These are phyloP conservation scores for Stachybotrys elegans DNA, from an alignment of 2,329 filamentous ascomycete species.

Conservation along the genomic window DNA sequence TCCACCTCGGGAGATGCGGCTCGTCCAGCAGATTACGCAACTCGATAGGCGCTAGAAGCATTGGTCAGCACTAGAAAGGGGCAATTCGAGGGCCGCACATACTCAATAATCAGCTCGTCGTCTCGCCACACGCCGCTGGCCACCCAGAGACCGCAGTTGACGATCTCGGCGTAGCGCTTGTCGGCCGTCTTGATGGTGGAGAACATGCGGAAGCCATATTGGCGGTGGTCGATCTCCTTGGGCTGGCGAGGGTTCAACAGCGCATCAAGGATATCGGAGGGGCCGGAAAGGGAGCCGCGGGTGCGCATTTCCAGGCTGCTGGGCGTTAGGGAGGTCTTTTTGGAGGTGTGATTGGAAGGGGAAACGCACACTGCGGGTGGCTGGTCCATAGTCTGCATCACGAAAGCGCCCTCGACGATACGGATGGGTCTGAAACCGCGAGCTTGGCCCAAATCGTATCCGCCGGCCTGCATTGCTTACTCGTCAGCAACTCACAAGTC, in stretches of 20 bases:
- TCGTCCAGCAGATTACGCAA: slow-evolving; percentile 8
- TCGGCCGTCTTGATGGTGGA: slow-evolving; percentile 46
- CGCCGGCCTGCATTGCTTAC: slow-evolving; percentile 27
- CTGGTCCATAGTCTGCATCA: slow-evolving; percentile 42
- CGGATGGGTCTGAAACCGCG: slow-evolving; percentile 35
- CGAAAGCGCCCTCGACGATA: slow-evolving; percentile 43
- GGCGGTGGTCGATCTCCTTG: slow-evolving; percentile 34
- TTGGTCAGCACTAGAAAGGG: slow-evolving; percentile 5
- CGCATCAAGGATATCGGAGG: slow-evolving; percentile 36
- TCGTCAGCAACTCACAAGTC: slow-evolving; percentile 14
- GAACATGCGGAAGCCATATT: slow-evolving; percentile 44
- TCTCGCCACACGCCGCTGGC: slow-evolving; percentile 42
- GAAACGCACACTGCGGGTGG: slow-evolving; percentile 36
- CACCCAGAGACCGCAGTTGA: slow-evolving; percentile 46
- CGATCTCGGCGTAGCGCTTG: slow-evolving; percentile 40
- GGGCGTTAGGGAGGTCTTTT: not conserved
- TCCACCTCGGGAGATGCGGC: too few species aligned
- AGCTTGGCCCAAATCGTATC: slow-evolving; percentile 36
- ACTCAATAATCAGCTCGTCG: slow-evolving; percentile 42
- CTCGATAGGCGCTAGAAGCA: slow-evolving; percentile 24
- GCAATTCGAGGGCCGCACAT: slow-evolving; percentile 13
- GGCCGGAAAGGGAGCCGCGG: slow-evolving; percentile 41
- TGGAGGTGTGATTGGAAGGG: not conserved
- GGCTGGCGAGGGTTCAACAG: slow-evolving; percentile 31
- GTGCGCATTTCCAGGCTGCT: slow-evolving; percentile 38